These are phyloP conservation scores for Fusarium sp. DNA, from an alignment of 2,329 filamentous ascomycete genomes.

Conservation along the genomic window DNA sequence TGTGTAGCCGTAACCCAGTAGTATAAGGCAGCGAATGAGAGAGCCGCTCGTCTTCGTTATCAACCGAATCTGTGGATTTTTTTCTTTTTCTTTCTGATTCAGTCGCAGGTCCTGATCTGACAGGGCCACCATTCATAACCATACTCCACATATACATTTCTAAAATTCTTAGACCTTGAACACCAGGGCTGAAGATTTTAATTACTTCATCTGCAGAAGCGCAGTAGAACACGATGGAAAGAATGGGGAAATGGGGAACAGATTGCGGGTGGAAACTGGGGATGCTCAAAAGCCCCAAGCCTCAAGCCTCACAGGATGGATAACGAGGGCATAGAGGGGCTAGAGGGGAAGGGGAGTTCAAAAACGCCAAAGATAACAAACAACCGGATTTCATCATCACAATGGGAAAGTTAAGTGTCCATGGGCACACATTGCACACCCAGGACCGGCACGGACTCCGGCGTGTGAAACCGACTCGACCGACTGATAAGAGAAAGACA, in stretches of 20 bases:
- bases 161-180: constrained; percentile 7
- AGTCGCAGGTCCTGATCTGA: constrained; percentile 24
- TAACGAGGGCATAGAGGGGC: constrained; percentile 28
- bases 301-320: constrained; percentile 14
- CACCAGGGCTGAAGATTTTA: constrained; percentile 16
- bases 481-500: constrained; percentile 47
- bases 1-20: constrained; percentile 8
- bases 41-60: constrained; percentile 36
- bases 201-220: constrained; percentile 10
- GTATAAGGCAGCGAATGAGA: constrained; percentile 40
- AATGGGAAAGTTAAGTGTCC: constrained; percentile 36
- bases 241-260: constrained; percentile 43
- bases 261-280: constrained; percentile 40
- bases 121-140: constrained; percentile 13
- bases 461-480: constrained; percentile 35
- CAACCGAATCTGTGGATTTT: constrained; percentile 30
- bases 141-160: background rate
- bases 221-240: constrained; percentile 36
- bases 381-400: constrained; percentile 37
- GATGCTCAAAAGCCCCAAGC: constrained; percentile 10
- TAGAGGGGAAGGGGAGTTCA: constrained; percentile 1
- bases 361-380: constrained; percentile 38
- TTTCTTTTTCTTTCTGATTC: constrained; percentile 1
- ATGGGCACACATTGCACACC: too few species aligned
- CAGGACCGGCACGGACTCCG: constrained; percentile 17